Base-by-base conservation (phyloP, 805 yeast species). In the Scheffersomyces coipomensis region DNA sequence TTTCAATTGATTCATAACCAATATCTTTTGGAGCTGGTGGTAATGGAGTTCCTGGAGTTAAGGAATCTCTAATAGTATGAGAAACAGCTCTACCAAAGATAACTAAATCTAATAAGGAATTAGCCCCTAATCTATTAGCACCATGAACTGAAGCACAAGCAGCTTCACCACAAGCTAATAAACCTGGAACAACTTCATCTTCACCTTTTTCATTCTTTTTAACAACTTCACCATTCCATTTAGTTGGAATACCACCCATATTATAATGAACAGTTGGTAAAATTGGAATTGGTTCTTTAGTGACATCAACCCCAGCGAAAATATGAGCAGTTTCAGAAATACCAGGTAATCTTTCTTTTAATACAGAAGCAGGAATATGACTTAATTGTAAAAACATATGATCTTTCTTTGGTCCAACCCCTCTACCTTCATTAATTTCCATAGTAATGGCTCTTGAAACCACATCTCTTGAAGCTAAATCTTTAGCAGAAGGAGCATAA, bases 221-320 rank as follows among this genome's bases (percentile, higher is more conserved):
- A 47, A 91, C 64, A 38, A 82, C 97, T 74, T 91, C 97, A 75
- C 98, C 99, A 51, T 84, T 86, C 85, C 88, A 93, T 68, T 85
- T 88, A 52, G 99, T 93, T 67, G 99, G 99, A 52, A 91, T 88
- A 82, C 98, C 98, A 70, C 99, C 99, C 99, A 91, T 91, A 73
- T 91, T 91, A 78, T 93, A 91, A 73, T 91, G 99, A 46, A 93
- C 99, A 51, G 99, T 91, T 56, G 99, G 99, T 55, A 93, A 71
- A 56, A 91, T 90, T 56, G 98, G 99, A 65, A 93, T 93, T 60
- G 99, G 99, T 74, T 91, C 97, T 76, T 93, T 93, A 44, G 99
- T 93, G 51, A 91, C 98, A 70, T 91, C 99, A 50, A 91, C 99
- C 78, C 99, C 99, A 35, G 99, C 98, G 60, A 91, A 91, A 68